Evolutionary conservation across 768 basidiomycete genomes (phyloP), one percentile per base, ranked within the genome.

Genomic region (Boletus eberwhitei): DNA sequence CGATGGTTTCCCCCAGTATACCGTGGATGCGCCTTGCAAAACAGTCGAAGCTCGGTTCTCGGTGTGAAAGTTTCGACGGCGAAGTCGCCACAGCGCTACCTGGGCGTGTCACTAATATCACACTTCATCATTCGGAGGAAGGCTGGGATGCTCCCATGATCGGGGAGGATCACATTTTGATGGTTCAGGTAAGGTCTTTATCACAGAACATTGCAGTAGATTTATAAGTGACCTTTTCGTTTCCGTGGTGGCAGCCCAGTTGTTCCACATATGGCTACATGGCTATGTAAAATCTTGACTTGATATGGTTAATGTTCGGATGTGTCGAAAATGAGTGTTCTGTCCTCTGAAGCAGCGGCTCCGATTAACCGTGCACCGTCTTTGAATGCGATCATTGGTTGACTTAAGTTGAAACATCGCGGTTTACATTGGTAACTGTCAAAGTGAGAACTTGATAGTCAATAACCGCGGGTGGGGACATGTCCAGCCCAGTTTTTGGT

Each of bases 101-200:
- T n/a, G 68, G 69, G 19, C 66, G 61, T 51, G 70, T 66, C 17
- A 51, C 49, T 29, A 48, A 24, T 38, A 3, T 69, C 42, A 35
- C 48, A 4, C 61, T 69, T 40, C 29, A 53, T 5, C 41, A 43
- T 29, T 50, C 37, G 29, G 54, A 59, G 8, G 38, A 58, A 8
- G 61, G 59, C 11, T 72, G 70, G 68, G 64, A 64, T 5, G 64
- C 69, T 36, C 62, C 61, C 24, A 74, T 75, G 74, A 61, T 75
- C 13, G 64, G 70, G 5, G 74, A 75, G 53, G 64, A 75, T 47
- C 65, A 67, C 19, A 61, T 75, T 22, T 42, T 75, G 2, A 59
- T 71, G 52, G 68, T 74, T 36, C 64, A 71, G 55, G 73, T 73
- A 52, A 51, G 63, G 32, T 11, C 3, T 21, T 46, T 11, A 26